Conservation (phyloP, 1,139 yeast genomes). For the Torulaspora globosa region DNA sequence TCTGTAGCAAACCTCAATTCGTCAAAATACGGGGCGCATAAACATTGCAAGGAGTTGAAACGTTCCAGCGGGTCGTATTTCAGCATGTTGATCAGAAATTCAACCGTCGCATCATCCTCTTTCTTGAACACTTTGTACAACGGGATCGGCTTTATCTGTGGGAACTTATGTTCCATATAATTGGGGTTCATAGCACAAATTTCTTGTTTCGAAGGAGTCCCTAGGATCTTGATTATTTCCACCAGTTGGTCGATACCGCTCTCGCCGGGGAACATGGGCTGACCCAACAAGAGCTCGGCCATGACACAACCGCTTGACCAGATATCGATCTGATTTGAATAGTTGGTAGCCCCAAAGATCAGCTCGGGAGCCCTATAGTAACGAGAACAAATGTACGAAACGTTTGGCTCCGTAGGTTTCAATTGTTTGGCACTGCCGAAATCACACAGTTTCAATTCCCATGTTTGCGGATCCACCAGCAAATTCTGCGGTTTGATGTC, state of each 20-base stretch:
- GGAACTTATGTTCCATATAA: slow-evolving; percentile 96
- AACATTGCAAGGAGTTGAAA: slow-evolving; percentile 34
- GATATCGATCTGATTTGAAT: slow-evolving; percentile 93
- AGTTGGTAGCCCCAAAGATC: slow-evolving; percentile 85
- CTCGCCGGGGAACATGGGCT: slow-evolving; percentile 96
- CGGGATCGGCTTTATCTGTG: slow-evolving; percentile 93
- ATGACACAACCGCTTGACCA: slow-evolving; percentile 99
- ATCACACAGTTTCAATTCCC: slow-evolving; percentile 86
- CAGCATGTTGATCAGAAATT: slow-evolving; percentile 31
- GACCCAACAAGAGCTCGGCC: slow-evolving; percentile 93
- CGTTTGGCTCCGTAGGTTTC: slow-evolving; percentile 88
- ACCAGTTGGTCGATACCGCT: slow-evolving; percentile 96
- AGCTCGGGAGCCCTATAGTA: slow-evolving; percentile 94
- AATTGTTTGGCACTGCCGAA: slow-evolving; percentile 97
- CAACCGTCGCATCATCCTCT: slow-evolving; percentile 36
- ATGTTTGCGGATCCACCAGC: slow-evolving; percentile 78
- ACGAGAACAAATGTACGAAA: slow-evolving; percentile 91
- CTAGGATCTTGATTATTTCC: slow-evolving; percentile 90
- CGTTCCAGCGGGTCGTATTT: slow-evolving; percentile 37
- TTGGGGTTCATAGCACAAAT: slow-evolving; percentile 94
- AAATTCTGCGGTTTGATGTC: slow-evolving; percentile 96
- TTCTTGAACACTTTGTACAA: slow-evolving; percentile 74
- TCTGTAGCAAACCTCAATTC: slow-evolving; percentile 30
- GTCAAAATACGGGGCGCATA: slow-evolving; percentile 35
- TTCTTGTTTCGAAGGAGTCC: slow-evolving; percentile 92